phyloP scores from a whole-genome alignment of 1,139 yeast species.

The Diutina siamensis region DNA sequence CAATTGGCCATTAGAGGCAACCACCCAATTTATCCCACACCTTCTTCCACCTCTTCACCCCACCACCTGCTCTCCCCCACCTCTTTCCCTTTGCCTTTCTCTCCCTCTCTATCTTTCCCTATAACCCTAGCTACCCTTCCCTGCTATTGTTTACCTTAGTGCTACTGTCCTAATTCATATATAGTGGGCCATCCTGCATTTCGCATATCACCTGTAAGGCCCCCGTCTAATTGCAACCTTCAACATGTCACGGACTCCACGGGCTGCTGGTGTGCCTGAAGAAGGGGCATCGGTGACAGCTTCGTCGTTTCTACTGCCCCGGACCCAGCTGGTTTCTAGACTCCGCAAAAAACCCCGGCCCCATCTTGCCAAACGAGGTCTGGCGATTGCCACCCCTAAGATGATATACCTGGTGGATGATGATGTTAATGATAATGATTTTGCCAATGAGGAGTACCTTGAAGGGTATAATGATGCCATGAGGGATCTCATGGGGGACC shows the following conservation, averaged over 20 bases:
- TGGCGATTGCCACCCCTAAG: not conserved
- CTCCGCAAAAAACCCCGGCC: constrained; percentile 2
- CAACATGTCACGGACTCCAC: not conserved
- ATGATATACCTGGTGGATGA: constrained; percentile 3
- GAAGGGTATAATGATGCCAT: constrained; percentile 4
- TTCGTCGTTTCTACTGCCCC: not conserved
- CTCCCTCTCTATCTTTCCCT: too few species aligned
- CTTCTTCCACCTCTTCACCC: too few species aligned
- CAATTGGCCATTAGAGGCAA: too few species aligned
- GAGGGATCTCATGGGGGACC: not conserved
- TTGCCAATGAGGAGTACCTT: not conserved
- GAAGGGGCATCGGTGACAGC: not conserved
- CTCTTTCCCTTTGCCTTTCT: too few species aligned
- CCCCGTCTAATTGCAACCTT: not conserved
- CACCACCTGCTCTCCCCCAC: too few species aligned
- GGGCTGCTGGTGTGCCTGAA: not conserved
- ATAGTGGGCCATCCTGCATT: too few species aligned
- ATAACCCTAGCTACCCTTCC: too few species aligned
- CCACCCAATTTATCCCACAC: too few species aligned
- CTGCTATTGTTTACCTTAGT: too few species aligned
- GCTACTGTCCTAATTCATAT: too few species aligned
- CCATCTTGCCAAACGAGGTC: not conserved
- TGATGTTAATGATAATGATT: not conserved
- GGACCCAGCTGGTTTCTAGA: not conserved
- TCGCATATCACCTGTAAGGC: too few species aligned